Evolutionary conservation across 1,284 basidiomycete genomes (phyloP).

Genomic region (Mrakiaceae sp.): DNA sequence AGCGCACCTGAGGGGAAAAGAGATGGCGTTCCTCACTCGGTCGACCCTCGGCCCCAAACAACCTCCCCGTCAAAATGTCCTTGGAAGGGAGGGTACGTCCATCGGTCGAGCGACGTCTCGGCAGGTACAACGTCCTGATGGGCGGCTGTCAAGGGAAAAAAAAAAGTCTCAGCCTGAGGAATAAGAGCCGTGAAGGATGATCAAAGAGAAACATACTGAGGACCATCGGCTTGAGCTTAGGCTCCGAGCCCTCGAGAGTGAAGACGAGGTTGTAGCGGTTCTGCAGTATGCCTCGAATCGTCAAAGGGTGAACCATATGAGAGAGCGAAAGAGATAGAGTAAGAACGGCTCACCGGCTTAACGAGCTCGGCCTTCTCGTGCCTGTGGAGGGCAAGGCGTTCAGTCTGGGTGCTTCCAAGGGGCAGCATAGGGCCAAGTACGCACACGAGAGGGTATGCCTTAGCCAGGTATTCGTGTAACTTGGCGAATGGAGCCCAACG

Average conservation of each 20-base stretch:
- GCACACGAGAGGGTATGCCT: conserved; percentile 11
- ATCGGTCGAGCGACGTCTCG: conserved; percentile 14
- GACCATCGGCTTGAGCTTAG: conserved; percentile 14
- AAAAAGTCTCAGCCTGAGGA: background rate
- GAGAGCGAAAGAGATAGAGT: background rate
- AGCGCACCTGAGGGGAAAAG: background rate
- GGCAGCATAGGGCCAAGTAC: background rate
- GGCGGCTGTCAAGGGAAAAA: background rate
- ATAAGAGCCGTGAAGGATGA: background rate
- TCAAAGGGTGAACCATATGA: background rate
- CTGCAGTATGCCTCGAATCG: background rate
- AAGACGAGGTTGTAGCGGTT: conserved; percentile 12
- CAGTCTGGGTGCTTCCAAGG: background rate
- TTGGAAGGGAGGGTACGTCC: conserved; percentile 15
- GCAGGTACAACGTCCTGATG: conserved; percentile 16
- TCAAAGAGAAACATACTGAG: background rate
- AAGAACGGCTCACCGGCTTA: background rate
- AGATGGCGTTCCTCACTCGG: background rate
- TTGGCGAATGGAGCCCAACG: conserved; percentile 7
- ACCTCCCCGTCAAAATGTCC: conserved; percentile 2
- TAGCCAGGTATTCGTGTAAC: conserved; percentile 10
- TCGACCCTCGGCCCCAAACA: conserved; percentile 1
- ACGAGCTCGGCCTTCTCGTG: conserved; percentile 11
- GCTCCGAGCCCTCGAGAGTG: conserved; percentile 6
- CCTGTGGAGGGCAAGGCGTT: background rate